Evolutionary conservation across 306 rosid genomes (phyloP).

Genomic region (Castanea crenata): DNA sequence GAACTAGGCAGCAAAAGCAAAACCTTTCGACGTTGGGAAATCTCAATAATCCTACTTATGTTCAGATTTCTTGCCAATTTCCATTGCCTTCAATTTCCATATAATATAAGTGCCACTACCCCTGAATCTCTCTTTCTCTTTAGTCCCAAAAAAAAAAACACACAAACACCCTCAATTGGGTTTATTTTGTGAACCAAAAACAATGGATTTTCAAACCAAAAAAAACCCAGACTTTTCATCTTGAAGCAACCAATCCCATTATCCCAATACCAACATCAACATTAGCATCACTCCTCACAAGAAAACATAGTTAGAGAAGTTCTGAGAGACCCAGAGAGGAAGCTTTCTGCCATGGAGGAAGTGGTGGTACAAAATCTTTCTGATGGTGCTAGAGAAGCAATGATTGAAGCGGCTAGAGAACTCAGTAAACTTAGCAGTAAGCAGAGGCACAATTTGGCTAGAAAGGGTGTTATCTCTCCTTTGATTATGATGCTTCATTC

Average conservation of each 20-base stretch:
- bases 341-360: conserved; percentile 50
- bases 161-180: too few species aligned
- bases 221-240: conserved; percentile 55
- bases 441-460: conserved; percentile 60
- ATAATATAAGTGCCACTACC: too few species aligned
- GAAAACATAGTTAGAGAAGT: conserved; percentile 4
- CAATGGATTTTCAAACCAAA: conserved; percentile 64
- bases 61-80: too few species aligned
- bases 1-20: too few species aligned
- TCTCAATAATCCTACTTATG: too few species aligned
- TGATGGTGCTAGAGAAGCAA: conserved; percentile 45
- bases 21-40: too few species aligned
- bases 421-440: conserved; percentile 46
- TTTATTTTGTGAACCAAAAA: conserved; percentile 23
- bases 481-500: conserved; percentile 74
- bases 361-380: conserved; percentile 46
- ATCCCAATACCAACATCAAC: conserved; percentile 18
- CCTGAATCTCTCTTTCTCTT: too few species aligned
- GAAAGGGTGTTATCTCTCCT: conserved; percentile 52
- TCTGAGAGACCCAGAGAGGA: conserved; percentile 5
- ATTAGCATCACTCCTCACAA: conserved; percentile 27
- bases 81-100: too few species aligned
- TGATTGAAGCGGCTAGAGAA: conserved; percentile 55
- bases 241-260: conserved; percentile 62
- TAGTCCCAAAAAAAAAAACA: too few species aligned